Evolutionary conservation across 805 yeast species (phyloP).

Genomic region (Kluyveromyces siamensis): DNA sequence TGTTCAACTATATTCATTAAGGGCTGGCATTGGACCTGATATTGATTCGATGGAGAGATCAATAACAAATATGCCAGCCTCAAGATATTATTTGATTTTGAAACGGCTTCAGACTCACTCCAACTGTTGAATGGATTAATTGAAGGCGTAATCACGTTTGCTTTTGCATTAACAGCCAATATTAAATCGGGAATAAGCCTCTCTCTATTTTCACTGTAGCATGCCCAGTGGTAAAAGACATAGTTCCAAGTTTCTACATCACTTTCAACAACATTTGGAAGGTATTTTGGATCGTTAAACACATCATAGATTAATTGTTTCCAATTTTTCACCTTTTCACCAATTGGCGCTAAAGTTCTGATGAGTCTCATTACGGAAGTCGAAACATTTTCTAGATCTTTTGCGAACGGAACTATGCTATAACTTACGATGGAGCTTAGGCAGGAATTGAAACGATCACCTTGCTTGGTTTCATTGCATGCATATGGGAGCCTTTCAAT

Average conservation of each 20-base stretch:
- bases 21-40: constrained; percentile 38
- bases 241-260: constrained; percentile 38
- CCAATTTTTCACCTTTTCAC: constrained; percentile 47
- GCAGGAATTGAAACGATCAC: constrained; percentile 48
- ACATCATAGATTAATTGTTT: constrained; percentile 53
- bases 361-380: constrained; percentile 38
- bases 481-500: constrained; percentile 13
- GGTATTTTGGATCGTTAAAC: constrained; percentile 41
- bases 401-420: constrained; percentile 40
- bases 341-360: constrained; percentile 19
- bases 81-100: constrained; percentile 43
- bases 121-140: constrained; percentile 48
- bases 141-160: constrained; percentile 43
- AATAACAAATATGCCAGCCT: constrained; percentile 57
- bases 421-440: constrained; percentile 46
- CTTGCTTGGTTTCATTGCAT: constrained; percentile 18
- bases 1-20: constrained; percentile 40
- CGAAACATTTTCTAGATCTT: constrained; percentile 33
- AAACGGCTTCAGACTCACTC: constrained; percentile 58
- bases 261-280: constrained; percentile 9
- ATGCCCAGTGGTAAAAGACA: constrained; percentile 55
- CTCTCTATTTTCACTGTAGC: constrained; percentile 44
- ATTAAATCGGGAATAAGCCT: constrained; percentile 28
- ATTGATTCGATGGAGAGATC: constrained; percentile 52
- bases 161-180: constrained; percentile 27